Base-by-base conservation (phyloP, 1,139 yeast species). In the Kurtzmaniella quercitrusa region DNA sequence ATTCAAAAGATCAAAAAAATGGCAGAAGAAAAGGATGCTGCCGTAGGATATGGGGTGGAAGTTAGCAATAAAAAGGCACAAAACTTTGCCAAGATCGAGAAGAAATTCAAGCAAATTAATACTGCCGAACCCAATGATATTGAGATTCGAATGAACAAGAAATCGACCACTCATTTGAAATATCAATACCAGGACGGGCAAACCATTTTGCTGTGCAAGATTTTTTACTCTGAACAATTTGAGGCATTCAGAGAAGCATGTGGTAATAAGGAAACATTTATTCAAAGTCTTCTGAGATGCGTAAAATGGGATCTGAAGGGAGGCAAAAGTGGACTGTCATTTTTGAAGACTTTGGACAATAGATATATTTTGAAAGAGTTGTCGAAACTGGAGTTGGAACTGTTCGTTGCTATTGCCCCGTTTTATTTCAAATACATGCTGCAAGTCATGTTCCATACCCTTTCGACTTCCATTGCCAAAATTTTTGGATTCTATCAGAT, bases 261-360 rank as follows among this genome's bases (percentile, higher is more conserved):
- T 68, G 91, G 89, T 0, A 80, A 85, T 48, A 82, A 83, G 46
- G 85, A 79, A 4, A 78, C 78, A 51, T 93, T 85, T 53, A 80
- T 93, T 37, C 96, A 90, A 60, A 89, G 97, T 61, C 75, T 94
- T 45, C 84, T 97, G 12, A 68, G 98, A 49, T 93, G 99, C 65
- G 79, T 90, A 27, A 88, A 90, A 59, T 94, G 98, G 98, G 93
- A 93, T 56, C 85, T 95, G 0, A 79, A 85, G 39, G 99, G 99
- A 34, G 99, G 99, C 37, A 93, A 93, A 60, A 87, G 96, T 61
- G 98, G 98, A 0, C 87, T 96, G 2, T 89, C 90, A 16, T 94
- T 94, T 62, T 70, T 94, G 63, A 94, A 93, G 58, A 94, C 98
- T 0, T 57, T 88, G 42, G 98, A 94, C 63, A 89, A 91, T 57